A percentile compares a stretch with the other conserved stretches of the same genome.
Evolutionary conservation across 441 rosid genomes (phyloP).

Genomic region (Erodium moschatum): DNA sequence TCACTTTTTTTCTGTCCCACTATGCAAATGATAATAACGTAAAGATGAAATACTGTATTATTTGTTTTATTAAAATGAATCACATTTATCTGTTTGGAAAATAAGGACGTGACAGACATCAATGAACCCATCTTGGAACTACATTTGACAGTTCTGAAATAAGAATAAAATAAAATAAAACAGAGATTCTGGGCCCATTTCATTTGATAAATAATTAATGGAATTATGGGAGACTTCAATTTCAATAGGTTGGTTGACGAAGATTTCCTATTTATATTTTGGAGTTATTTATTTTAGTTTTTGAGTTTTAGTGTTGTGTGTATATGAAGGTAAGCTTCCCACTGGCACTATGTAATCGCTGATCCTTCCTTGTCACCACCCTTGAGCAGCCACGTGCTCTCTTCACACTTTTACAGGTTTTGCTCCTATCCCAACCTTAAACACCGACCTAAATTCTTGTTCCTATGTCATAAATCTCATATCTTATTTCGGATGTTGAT

Average conservation of each 20-base stretch:
- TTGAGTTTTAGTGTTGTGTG: not conserved
- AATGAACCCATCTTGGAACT: not conserved
- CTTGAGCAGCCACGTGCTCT: conserved; percentile 6
- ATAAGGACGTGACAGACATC: not conserved
- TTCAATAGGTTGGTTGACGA: not conserved
- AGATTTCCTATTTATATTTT: not conserved
- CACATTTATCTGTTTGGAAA: not conserved
- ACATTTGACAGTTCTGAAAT: not conserved
- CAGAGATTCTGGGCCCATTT: not conserved
- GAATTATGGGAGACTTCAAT: too few relatives aligned
- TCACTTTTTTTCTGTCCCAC: not conserved
- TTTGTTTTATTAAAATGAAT: too few relatives aligned
- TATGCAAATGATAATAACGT: too few relatives aligned
- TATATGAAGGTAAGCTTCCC: not conserved
- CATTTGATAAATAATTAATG: too few relatives aligned
- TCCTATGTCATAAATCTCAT: not conserved
- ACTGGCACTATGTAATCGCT: not conserved
- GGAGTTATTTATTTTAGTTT: not conserved
- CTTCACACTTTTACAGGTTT: conserved; percentile 2
- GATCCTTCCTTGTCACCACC: not conserved
- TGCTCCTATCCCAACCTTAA: not conserved
- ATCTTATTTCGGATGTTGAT: not conserved
- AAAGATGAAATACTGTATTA: too few relatives aligned
- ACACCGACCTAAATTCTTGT: not conserved
- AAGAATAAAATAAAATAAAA: too few relatives aligned